Base-by-base conservation (phyloP, 169 alveolate species). In the Cyclospora cayetanensis region DNA sequence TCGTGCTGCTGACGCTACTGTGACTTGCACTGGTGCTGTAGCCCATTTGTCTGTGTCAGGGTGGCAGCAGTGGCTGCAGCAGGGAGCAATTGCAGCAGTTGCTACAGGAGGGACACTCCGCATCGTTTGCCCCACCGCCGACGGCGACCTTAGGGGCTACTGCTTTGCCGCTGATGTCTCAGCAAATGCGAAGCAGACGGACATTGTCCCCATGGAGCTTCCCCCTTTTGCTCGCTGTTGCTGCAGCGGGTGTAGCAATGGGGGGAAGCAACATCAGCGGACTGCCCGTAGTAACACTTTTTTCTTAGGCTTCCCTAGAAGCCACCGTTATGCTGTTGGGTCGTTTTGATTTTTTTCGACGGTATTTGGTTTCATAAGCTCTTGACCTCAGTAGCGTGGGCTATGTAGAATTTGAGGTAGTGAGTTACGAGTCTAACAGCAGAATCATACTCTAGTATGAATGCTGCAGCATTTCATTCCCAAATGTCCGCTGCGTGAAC, bases 261-360 rank as follows among this genome's bases (percentile, higher is more conserved):
- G n/a, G 89, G 72, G 18, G 43, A 68, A 79, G 89, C 89, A 52
- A 72, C 89, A 79, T 68, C 39, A 37, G 29, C 52, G 52, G 60
- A 15, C 89, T 79, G 89, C 72, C 20, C 34, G n/a, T 43, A 79
- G 89, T 79, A 79, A 72, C 89, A 79, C 68, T 50, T 79, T 77
- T 79, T 79, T 42, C 88, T 79, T 79, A 79, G 89, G 89, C 89
- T 79, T 79, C 89, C 89, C 89, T 79, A 79, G 89, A 79, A 79
- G 89, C 89, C 89, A 79, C 89, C 89, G 7, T 46, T 46, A n/a
- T n/a, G n/a, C n/a, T n/a, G n/a, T n/a, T n/a, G n/a, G n/a, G n/a
- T n/a, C n/a, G n/a, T n/a, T n/a, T n/a, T n/a, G n/a, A n/a, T n/a
- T n/a, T n/a, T n/a, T n/a, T n/a, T n/a, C n/a, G n/a, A n/a, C n/a